Percentiles rank a stretch among this genome's conserved stretches.
Evolutionary conservation across 371 early-diverging fungal genomes (phyloP).

Genomic region (Mortierella polycephala): DNA sequence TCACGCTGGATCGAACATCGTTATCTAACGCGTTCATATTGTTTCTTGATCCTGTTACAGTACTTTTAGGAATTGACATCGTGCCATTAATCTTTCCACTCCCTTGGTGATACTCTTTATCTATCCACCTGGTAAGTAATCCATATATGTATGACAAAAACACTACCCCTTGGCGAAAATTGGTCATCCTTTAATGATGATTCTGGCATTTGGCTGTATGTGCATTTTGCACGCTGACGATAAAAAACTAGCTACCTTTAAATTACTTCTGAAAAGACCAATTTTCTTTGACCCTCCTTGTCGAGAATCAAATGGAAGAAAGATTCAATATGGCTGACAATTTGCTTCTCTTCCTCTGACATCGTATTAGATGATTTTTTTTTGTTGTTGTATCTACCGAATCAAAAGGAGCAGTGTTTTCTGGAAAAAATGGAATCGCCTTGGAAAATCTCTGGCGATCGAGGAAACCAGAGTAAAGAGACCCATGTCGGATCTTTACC

Average conservation of each 20-base stretch:
- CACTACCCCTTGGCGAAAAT: not conserved
- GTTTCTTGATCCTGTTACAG: not conserved
- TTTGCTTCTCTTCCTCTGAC: too few relatives aligned
- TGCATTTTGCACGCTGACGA: conserved; percentile 44
- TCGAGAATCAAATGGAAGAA: not conserved
- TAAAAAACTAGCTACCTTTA: conserved; percentile 48
- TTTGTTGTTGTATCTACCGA: too few relatives aligned
- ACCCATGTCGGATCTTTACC: too few relatives aligned
- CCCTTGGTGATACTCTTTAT: not conserved
- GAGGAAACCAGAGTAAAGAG: too few relatives aligned
- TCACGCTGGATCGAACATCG: not conserved
- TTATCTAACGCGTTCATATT: not conserved
- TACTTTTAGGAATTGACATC: not conserved
- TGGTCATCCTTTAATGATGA: conserved; percentile 23
- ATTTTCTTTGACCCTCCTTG: too few relatives aligned
- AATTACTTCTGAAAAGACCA: conserved; percentile 14
- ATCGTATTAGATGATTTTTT: too few relatives aligned
- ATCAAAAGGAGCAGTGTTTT: too few relatives aligned
- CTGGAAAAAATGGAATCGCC: too few relatives aligned
- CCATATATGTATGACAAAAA: not conserved
- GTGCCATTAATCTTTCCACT: not conserved
- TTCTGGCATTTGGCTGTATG: conserved; percentile 53
- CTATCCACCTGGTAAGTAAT: not conserved
- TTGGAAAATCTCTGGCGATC: too few relatives aligned
- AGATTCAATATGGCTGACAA: not conserved